Evolutionary conservation across 1,284 basidiomycete species (phyloP).

Genomic region (Phellinidium pouzarii): DNA sequence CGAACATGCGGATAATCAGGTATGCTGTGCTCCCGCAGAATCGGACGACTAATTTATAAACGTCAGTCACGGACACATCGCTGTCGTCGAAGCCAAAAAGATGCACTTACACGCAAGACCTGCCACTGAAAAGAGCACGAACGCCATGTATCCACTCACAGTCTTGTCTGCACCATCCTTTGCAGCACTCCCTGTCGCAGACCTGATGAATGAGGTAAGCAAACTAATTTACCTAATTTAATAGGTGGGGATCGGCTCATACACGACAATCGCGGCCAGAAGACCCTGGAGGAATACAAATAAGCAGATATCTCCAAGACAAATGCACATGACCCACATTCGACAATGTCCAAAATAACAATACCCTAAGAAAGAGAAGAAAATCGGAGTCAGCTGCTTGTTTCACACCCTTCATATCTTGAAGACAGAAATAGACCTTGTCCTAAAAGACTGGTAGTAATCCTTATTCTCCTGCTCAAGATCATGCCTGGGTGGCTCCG

Average conservation of each 20-base stretch:
- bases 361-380: conserved; percentile 34
- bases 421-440: conserved; percentile 51
- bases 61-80: background rate
- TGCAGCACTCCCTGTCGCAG: conserved; percentile 45
- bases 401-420: too few species aligned
- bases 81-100: background rate
- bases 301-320: conserved; percentile 11
- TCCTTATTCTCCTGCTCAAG: conserved; percentile 76
- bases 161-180: conserved; percentile 39
- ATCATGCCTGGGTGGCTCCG: conserved; percentile 57
- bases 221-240: background rate
- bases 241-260: conserved; percentile 25
- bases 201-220: conserved; percentile 26
- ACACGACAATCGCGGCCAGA: conserved; percentile 69
- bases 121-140: conserved; percentile 78
- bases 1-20: conserved; percentile 75
- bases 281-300: conserved; percentile 43
- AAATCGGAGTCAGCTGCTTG: background rate
- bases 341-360: conserved; percentile 78
- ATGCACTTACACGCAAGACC: conserved; percentile 69
- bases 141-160: conserved; percentile 76
- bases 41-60: conserved; percentile 60
- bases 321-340: conserved; percentile 45
- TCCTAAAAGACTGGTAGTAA: conserved; percentile 83
- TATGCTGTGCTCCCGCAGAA: conserved; percentile 77